These are phyloP conservation scores for Collybia nuda DNA, from an alignment of 768 basidiomycete species.

Conservation along the genomic window DNA sequence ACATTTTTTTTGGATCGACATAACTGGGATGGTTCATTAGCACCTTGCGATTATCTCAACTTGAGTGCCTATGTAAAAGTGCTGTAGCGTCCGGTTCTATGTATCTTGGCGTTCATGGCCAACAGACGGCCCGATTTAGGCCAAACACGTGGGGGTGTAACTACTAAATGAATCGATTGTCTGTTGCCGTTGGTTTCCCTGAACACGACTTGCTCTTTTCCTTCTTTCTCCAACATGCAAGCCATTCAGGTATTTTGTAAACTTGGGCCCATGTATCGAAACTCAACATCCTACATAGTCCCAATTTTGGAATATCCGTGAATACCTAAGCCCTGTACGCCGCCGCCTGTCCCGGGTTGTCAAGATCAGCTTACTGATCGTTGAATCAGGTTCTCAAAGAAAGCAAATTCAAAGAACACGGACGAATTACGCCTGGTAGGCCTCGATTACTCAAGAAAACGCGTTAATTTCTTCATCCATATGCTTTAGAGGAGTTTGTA, in stretches of 20 bases:
- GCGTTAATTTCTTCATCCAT: slow-evolving; percentile 17
- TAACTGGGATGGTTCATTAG: too few relatives aligned
- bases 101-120: too few relatives aligned
- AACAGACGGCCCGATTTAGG: slow-evolving; percentile 10
- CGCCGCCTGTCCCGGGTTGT: slow-evolving; percentile 7
- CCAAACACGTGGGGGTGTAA: slow-evolving; percentile 26
- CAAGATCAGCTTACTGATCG: slow-evolving; percentile 31
- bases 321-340: slow-evolving; percentile 84
- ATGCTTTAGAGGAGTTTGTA: slow-evolving; percentile 85
- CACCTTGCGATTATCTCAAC: too few relatives aligned
- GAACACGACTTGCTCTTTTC: slow-evolving; percentile 14
- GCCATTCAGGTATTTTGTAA: slow-evolving; percentile 34
- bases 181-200: slow-evolving; percentile 5
- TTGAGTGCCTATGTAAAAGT: too few relatives aligned
- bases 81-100: too few relatives aligned
- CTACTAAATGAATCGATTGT: slow-evolving; percentile 28
- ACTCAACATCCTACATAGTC: slow-evolving; percentile 7
- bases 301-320: slow-evolving; percentile 55
- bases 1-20: too few relatives aligned
- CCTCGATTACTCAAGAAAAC: slow-evolving; percentile 11
- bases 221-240: slow-evolving; percentile 32
- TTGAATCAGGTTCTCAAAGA: slow-evolving; percentile 83
- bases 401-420: slow-evolving; percentile 99
- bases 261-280: too few relatives aligned
- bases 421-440: slow-evolving; percentile 90